A percentile compares a stretch with the other conserved stretches of the same genome.
phyloP scores from a whole-genome alignment of 2,329 filamentous ascomycete genomes.

The Massarina eburnea region DNA sequence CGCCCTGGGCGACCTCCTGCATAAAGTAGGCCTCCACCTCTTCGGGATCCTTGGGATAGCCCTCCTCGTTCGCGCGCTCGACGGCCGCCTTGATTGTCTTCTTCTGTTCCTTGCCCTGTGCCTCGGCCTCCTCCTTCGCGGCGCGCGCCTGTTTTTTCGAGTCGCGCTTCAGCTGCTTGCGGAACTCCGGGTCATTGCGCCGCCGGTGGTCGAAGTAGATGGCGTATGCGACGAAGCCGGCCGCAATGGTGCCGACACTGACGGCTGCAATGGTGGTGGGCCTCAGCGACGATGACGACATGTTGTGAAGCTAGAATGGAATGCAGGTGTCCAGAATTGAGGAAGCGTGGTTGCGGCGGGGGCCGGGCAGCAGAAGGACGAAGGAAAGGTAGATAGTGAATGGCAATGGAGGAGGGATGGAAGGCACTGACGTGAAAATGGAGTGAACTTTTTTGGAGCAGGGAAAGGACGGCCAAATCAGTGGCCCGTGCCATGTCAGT shows the following conservation, averaged over 20 bases:
- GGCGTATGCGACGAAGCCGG: constrained; percentile 64
- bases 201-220: constrained; percentile 68
- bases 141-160: constrained; percentile 71
- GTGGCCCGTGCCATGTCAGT: constrained; percentile 27
- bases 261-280: constrained; percentile 61
- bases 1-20: constrained; percentile 87
- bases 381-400: neutral
- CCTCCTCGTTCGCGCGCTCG: constrained; percentile 82
- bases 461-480: constrained; percentile 21
- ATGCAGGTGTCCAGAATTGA: neutral
- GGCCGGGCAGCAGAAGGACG: constrained; percentile 1
- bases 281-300: constrained; percentile 50
- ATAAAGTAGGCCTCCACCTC: constrained; percentile 97
- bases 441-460: constrained; percentile 30
- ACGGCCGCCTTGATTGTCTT: constrained; percentile 74
- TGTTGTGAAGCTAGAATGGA: constrained; percentile 17
- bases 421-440: constrained; percentile 12
- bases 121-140: constrained; percentile 72
- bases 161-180: constrained; percentile 68
- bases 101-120: constrained; percentile 66
- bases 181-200: constrained; percentile 64
- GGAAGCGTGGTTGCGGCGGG: neutral
- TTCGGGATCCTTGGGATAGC: constrained; percentile 86
- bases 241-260: constrained; percentile 60
- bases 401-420: constrained; percentile 7